phyloP scores from a whole-genome alignment of 768 basidiomycete genomes.

The Auricularia sp. region DNA sequence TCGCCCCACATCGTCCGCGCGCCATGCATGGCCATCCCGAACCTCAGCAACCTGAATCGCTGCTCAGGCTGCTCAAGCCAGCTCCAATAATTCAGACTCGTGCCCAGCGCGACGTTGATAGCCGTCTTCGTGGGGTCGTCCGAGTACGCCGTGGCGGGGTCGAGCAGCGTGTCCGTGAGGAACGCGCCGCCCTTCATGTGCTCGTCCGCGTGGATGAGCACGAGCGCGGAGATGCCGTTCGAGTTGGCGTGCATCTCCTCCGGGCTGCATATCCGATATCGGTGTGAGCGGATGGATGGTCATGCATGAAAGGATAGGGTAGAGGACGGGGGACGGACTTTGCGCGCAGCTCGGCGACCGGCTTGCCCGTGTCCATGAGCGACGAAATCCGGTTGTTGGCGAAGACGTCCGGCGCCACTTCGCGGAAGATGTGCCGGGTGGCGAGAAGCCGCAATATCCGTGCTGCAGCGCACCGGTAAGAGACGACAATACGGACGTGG shows the following conservation, averaged over 20 bases:
- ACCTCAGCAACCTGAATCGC: constrained; percentile 16
- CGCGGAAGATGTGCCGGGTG: constrained; percentile 21
- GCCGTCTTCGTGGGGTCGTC: constrained; percentile 19
- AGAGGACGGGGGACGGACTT: background rate
- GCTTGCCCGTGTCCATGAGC: constrained; percentile 14
- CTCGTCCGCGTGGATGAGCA: constrained; percentile 16
- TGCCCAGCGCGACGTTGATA: constrained; percentile 19
- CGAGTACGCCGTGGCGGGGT: constrained; percentile 11
- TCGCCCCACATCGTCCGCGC: background rate
- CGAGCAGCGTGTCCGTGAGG: constrained; percentile 15
- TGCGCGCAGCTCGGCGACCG: background rate
- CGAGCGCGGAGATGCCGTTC: constrained; percentile 15
- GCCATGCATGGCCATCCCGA: constrained; percentile 24
- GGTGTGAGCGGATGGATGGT: constrained; percentile 8
- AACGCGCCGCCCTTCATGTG: constrained; percentile 14
- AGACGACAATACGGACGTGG: too few relatives aligned
- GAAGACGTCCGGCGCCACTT: constrained; percentile 24
- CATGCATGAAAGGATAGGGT: background rate
- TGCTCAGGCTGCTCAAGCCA: constrained; percentile 22
- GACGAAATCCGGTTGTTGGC: constrained; percentile 19
- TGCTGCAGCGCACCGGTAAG: constrained; percentile 9
- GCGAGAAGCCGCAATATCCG: constrained; percentile 21
- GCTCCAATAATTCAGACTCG: constrained; percentile 18
- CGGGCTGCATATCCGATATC: background rate
- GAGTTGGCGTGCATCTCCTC: constrained; percentile 16